Conservation (phyloP, 192 early-diverging fungal genomes). For the Backusella parvicylindrica region DNA sequence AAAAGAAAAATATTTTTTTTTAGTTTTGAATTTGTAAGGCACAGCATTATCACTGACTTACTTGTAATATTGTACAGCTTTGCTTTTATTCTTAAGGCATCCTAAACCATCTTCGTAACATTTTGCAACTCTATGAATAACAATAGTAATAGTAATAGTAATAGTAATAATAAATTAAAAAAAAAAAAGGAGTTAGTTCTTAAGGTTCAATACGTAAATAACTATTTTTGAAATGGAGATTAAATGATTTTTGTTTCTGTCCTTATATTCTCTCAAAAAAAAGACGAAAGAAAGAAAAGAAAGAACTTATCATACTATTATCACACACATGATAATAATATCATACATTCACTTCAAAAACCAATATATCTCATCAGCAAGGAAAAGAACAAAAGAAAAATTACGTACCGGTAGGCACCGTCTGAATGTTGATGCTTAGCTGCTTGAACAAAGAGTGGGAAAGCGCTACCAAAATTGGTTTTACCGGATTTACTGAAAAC, state of each 20-base stretch:
- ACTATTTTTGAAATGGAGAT: neutral
- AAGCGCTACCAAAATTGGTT: slow-evolving; percentile 60
- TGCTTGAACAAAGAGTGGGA: slow-evolving; percentile 58
- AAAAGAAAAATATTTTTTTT: neutral
- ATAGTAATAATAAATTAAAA: no score
- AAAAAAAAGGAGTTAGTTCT: slow-evolving; percentile 3
- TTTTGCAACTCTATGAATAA: slow-evolving; percentile 39
- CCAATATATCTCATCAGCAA: slow-evolving; percentile 46
- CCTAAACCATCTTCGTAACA: slow-evolving; percentile 69
- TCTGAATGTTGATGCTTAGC: slow-evolving; percentile 63
- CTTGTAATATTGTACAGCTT: slow-evolving; percentile 69
- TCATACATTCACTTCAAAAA: neutral
- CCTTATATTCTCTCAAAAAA: neutral
- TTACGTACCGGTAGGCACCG: slow-evolving; percentile 50
- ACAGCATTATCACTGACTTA: slow-evolving; percentile 14
- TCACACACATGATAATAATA: neutral
- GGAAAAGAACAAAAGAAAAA: neutral
- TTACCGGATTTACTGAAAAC: slow-evolving; percentile 47
- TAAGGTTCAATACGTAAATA: neutral
- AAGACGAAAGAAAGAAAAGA: neutral
- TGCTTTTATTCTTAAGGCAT: slow-evolving; percentile 45
- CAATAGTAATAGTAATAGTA: no score
- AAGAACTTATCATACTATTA: neutral
- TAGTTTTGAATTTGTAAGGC: neutral
- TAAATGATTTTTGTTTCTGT: neutral